phyloP scores from a whole-genome alignment of 495 filamentous ascomycete species.

The Cercophora scortea region DNA sequence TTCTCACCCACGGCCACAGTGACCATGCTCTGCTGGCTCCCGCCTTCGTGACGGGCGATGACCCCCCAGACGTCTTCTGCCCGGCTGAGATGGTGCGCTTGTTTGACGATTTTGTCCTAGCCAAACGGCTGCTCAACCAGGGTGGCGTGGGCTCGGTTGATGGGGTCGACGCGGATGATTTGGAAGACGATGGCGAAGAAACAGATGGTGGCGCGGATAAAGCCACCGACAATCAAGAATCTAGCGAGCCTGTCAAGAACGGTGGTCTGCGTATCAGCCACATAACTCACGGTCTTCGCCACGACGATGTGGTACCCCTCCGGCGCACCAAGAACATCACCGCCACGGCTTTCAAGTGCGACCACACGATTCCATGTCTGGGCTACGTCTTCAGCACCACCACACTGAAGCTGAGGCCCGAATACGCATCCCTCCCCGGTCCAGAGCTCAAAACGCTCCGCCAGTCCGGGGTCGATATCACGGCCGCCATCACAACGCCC shows the following conservation, averaged over 20 bases:
- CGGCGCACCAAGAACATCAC: constrained; percentile 14
- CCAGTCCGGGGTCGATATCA: constrained; percentile 14
- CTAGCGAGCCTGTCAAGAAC: neutral
- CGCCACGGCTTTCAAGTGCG: constrained; percentile 24
- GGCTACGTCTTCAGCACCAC: constrained; percentile 28
- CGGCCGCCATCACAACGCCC: constrained; percentile 16
- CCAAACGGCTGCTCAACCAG: constrained; percentile 1
- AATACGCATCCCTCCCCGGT: constrained; percentile 10
- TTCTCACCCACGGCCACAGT: constrained; percentile 34
- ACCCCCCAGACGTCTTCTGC: constrained; percentile 28
- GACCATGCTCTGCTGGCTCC: constrained; percentile 29
- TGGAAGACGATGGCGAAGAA: neutral
- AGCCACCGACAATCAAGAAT: neutral
- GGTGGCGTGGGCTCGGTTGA: constrained; percentile 2
- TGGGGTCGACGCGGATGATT: neutral
- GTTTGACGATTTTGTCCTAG: constrained; percentile 19
- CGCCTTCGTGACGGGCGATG: constrained; percentile 21
- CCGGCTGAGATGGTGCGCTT: constrained; percentile 21
- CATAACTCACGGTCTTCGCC: constrained; percentile 14
- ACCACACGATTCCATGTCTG: constrained; percentile 29
- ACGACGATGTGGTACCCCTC: constrained; percentile 17
- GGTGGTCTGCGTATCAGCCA: constrained; percentile 11
- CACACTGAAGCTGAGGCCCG: constrained; percentile 18
- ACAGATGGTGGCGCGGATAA: neutral
- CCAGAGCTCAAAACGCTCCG: constrained; percentile 16